Base-by-base conservation (phyloP, 2,329 filamentous ascomycete genomes). In the Ploettnerulaceae sp. region DNA sequence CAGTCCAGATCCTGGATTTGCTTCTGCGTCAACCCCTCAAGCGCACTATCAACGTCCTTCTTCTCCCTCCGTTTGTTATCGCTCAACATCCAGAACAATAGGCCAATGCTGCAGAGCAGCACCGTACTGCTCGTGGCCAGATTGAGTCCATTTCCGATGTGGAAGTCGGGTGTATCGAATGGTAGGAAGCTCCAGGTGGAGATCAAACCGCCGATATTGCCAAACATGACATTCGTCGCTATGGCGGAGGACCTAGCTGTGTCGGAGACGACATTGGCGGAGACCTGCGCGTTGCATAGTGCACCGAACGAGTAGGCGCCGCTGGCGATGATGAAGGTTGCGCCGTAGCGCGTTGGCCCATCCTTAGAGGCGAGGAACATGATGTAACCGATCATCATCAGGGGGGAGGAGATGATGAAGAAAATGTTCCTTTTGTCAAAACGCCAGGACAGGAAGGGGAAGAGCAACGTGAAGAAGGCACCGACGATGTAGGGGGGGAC, bases 401-500 rank as follows among this genome's bases (percentile, higher is more conserved):
- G 61, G 0, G 82, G 82, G 0, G 81, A 74, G 1, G 71, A 71
- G 8, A 72, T 45, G 36, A 83, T 72, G 59, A 86, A 74, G 62
- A 84, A 79, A 34, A 82, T 69, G 28, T 76, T 71, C 7, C 83
- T 73, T 7, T 66, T 67, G 58, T 86, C 81, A 46, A 74, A 67
- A 9, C 75, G 72, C 74, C 78, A 84, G 59, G 75, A 79, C 4
- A 82, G 61, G 46, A 75, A 76, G 0, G 82, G 81, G 39, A 86
- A 67, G 0, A 80, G 60, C 0, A 87, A 47, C 0, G 77, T 81
- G 64, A 85, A 84, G 61, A 86, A 78, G 0, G 74, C 82, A 0
- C 83, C 84, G 0, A 86, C 77, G 0, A 82, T 65, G 57, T 87
- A 88, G 0, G 83, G 83, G 0, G 84, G 84, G 0, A 86, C 84